These are phyloP conservation scores for Dothistroma pini DNA, from an alignment of 2,329 filamentous ascomycete species.

Conservation along the genomic window DNA sequence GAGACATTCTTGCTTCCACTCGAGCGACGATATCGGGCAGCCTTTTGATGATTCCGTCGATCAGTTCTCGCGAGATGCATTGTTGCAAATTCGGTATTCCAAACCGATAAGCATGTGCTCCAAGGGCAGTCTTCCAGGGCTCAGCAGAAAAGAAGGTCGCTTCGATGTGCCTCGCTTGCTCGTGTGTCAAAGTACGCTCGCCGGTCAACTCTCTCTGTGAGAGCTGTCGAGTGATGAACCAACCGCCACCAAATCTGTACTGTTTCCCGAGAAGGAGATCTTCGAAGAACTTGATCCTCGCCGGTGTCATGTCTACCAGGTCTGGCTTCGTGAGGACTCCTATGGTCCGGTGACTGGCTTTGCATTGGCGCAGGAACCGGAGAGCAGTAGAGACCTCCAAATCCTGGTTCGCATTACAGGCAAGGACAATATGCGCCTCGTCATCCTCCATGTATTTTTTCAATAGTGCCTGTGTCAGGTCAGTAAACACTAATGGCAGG, in stretches of 20 bases:
- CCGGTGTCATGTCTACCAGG: constrained; percentile 49
- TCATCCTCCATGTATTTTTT: constrained; percentile 64
- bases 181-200: constrained; percentile 40
- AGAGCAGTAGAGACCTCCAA: constrained; percentile 71
- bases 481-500: no score
- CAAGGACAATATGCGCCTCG: constrained; percentile 72
- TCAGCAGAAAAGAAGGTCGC: constrained; percentile 46
- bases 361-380: constrained; percentile 50
- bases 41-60: constrained; percentile 43
- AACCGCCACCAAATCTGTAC: constrained; percentile 67
- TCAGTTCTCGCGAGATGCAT: constrained; percentile 48
- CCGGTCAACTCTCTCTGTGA: constrained; percentile 48
- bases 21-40: constrained; percentile 42
- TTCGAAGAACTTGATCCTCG: constrained; percentile 8
- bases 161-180: constrained; percentile 49
- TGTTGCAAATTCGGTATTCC: constrained; percentile 52
- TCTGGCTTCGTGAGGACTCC: constrained; percentile 82
- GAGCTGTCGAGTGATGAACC: constrained; percentile 70
- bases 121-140: constrained; percentile 48
- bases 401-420: constrained; percentile 73
- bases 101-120: constrained; percentile 43
- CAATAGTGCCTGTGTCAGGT: constrained; percentile 53
- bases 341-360: constrained; percentile 43
- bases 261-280: constrained; percentile 53
- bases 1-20: constrained; percentile 46